Evolutionary conservation across 805 yeast species (phyloP), one percentile per base, ranked within the genome.

Genomic region (Kuraishia hungarica): DNA sequence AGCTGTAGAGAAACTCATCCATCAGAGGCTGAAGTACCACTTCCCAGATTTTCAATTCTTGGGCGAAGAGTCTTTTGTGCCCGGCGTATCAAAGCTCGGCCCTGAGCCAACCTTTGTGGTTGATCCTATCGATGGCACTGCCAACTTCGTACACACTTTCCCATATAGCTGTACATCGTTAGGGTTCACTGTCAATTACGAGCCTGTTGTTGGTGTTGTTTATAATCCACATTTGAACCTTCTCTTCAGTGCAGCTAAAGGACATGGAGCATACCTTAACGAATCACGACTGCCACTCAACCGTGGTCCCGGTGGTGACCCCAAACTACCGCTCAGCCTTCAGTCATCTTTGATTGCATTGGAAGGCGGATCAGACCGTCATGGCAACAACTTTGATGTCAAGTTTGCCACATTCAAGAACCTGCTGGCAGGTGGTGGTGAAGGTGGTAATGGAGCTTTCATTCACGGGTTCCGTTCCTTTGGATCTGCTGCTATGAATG

Each of bases 41-140:
- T 83, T 71, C 61, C 86, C 87, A 11, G 64, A 68, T 20, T 83
- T 64, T 62, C 69, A 72, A 58, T 83, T 83, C 65, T 72, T 83
- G 63, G 88, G 87, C 28, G 88, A 83, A 62, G 88, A 83, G 64
- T 72, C 82, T 22, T 82, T 73, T 58, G 69, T 76, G 11, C 75
- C 75, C 2, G 86, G 84, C 1, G 69, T 65, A 26, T 72, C 83
- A 2, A 64, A 63, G 52, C 68, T 83, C n/a, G 69, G 78, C 1
- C 74, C 74, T 48, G 78, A 70, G 2, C 87, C 87, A 20, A 82
- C 87, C 1, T 83, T 83, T 61, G 76, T 83, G 54, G 84, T 83
- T 19, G 87, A 83, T 61, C 86, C 86, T 48, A 79, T 81, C 62
- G 86, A 82, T 60, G 87, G 87, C 13, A 83, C 88, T 0, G 81